Evolutionary conservation across 306 rosid genomes (phyloP).

Genomic region (Myrica gale): DNA sequence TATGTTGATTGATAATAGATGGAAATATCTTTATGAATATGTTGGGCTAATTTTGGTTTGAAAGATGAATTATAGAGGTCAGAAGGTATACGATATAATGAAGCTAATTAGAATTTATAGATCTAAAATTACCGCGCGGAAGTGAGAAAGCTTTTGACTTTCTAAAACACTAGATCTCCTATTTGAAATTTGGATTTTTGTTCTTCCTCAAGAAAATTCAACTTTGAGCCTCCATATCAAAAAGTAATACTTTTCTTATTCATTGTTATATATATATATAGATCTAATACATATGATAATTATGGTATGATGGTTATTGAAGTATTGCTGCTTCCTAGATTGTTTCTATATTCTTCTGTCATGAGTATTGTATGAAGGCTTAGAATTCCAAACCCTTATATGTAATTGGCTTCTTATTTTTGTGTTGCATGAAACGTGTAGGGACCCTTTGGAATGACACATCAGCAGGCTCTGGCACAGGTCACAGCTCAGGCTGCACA

Average conservation of each 20-base stretch:
- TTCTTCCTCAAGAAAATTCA: neutral
- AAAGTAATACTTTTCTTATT: neutral
- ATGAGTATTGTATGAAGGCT: neutral
- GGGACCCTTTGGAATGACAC: slow-evolving; percentile 66
- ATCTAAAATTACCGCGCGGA: neutral
- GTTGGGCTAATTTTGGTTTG: neutral
- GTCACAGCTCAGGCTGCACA: slow-evolving; percentile 58
- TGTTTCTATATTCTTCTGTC: neutral
- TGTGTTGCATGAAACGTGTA: slow-evolving; percentile 24
- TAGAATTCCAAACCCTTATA: neutral
- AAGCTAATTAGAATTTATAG: neutral
- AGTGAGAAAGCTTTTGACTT: neutral
- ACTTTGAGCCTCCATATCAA: neutral
- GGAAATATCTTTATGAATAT: neutral
- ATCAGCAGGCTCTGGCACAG: slow-evolving; percentile 69
- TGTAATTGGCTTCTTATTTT: slow-evolving; percentile 17
- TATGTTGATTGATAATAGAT: neutral
- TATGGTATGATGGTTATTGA: neutral
- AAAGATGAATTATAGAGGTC: neutral
- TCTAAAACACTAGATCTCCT: neutral
- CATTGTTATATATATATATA: too few relatives aligned
- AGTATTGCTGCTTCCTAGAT: neutral
- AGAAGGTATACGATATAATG: neutral
- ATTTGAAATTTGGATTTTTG: neutral
- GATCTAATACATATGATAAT: too few relatives aligned